A percentile compares a stretch with the other conserved stretches of the same genome.
These are phyloP conservation scores for Spathaspora gorwiae DNA, from an alignment of 805 yeast species.

Conservation along the genomic window DNA sequence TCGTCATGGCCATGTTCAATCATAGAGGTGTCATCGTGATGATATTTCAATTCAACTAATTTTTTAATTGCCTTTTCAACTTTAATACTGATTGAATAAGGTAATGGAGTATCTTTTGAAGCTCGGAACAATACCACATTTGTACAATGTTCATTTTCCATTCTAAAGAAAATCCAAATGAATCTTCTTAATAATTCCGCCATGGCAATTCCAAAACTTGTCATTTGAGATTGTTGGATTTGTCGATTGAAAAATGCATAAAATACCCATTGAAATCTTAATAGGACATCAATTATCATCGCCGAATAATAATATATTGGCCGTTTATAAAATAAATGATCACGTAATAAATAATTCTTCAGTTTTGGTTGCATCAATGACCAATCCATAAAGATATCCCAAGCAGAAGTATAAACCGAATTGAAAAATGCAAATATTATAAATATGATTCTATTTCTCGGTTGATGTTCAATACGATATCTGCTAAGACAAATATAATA, in stretches of 20 bases:
- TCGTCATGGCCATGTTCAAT: neutral
- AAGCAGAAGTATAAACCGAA: constrained; percentile 60
- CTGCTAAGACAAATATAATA: constrained; percentile 73
- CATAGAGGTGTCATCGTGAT: neutral
- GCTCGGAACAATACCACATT: constrained; percentile 84
- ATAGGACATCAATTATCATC: constrained; percentile 63
- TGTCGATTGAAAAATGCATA: constrained; percentile 74
- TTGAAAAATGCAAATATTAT: constrained; percentile 73
- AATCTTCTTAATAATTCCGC: constrained; percentile 82
- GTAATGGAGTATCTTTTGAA: constrained; percentile 79
- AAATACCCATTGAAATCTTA: constrained; percentile 90
- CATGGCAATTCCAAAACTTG: constrained; percentile 77
- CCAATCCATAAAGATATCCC: constrained; percentile 98
- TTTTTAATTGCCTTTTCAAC: constrained; percentile 35
- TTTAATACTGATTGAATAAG: constrained; percentile 49
- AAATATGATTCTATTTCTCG: constrained; percentile 49
- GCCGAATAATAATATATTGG: constrained; percentile 60
- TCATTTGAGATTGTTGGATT: constrained; percentile 81
- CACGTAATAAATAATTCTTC: constrained; percentile 56
- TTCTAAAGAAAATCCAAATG: constrained; percentile 86
- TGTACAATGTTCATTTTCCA: constrained; percentile 94
- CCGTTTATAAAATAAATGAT: constrained; percentile 59
- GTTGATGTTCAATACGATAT: constrained; percentile 58
- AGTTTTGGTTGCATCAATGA: constrained; percentile 70
- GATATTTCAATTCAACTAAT: constrained; percentile 31